Evolutionary conservation across 371 early-diverging fungal genomes (phyloP).

Genomic region (Mortierella sp.): DNA sequence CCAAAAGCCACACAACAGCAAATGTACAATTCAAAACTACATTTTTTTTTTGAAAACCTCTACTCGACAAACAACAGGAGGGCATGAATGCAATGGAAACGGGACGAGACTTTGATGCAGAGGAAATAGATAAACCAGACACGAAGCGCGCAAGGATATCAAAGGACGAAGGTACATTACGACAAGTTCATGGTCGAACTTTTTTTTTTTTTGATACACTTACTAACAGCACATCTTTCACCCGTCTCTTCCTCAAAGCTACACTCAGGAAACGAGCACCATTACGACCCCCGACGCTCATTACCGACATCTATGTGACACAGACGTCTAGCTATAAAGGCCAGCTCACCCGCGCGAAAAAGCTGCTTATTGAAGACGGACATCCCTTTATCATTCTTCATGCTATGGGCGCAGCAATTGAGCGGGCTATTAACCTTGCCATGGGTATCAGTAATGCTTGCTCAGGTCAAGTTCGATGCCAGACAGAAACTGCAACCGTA

Average conservation of each 20-base stretch:
- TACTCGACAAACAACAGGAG: neutral
- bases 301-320: conserved; percentile 49
- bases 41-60: neutral
- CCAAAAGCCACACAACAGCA: neutral
- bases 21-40: conserved; percentile 9
- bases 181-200: neutral
- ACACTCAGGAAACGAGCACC: conserved; percentile 47
- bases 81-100: conserved; percentile 16
- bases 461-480: conserved; percentile 51
- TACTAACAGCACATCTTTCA: neutral
- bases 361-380: conserved; percentile 45
- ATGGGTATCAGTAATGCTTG: conserved; percentile 48
- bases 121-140: conserved; percentile 24
- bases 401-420: conserved; percentile 53
- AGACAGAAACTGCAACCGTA: conserved; percentile 47
- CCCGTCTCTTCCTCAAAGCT: conserved; percentile 14
- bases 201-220: neutral
- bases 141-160: conserved; percentile 42
- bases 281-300: conserved; percentile 38
- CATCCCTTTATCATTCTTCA: conserved; percentile 42
- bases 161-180: conserved; percentile 41
- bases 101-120: conserved; percentile 10
- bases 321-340: conserved; percentile 49
- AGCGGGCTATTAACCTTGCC: conserved; percentile 48
- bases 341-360: conserved; percentile 46